Percentiles rank a stretch among this genome's conserved stretches.
These are phyloP conservation scores for Phyllosticta citriasiana DNA, from an alignment of 2,329 filamentous ascomycete species.

Conservation along the genomic window DNA sequence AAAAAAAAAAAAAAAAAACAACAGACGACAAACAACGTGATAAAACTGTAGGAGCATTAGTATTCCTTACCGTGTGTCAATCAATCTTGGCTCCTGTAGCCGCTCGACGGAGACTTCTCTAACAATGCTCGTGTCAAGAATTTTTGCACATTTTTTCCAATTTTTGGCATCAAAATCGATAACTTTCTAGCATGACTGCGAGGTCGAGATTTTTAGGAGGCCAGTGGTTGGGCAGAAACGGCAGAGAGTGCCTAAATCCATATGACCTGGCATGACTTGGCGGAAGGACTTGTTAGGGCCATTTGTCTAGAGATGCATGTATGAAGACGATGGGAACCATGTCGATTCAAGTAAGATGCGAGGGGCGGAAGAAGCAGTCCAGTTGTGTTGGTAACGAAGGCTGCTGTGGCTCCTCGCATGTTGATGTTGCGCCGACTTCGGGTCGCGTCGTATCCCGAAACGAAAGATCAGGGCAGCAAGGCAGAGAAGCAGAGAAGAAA, in stretches of 20 bases:
- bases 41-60: background rate
- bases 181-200: background rate
- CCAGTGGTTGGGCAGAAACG: background rate
- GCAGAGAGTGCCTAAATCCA: background rate
- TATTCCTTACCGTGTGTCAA: background rate
- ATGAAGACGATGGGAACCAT: background rate
- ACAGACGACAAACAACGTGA: background rate
- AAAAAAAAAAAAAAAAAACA: background rate
- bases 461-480: background rate
- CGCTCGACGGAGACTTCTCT: background rate
- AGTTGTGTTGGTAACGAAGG: background rate
- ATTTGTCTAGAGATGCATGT: background rate
- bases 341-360: background rate
- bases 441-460: background rate
- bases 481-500: background rate
- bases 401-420: background rate
- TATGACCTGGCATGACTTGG: background rate
- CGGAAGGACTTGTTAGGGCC: background rate
- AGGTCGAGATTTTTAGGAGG: background rate
- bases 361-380: background rate
- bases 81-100: background rate
- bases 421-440: background rate
- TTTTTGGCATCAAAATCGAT: background rate
- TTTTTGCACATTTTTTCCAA: background rate
- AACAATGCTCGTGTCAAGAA: background rate